Base-by-base conservation (phyloP, 768 basidiomycete species). In the Terana coerulea region DNA sequence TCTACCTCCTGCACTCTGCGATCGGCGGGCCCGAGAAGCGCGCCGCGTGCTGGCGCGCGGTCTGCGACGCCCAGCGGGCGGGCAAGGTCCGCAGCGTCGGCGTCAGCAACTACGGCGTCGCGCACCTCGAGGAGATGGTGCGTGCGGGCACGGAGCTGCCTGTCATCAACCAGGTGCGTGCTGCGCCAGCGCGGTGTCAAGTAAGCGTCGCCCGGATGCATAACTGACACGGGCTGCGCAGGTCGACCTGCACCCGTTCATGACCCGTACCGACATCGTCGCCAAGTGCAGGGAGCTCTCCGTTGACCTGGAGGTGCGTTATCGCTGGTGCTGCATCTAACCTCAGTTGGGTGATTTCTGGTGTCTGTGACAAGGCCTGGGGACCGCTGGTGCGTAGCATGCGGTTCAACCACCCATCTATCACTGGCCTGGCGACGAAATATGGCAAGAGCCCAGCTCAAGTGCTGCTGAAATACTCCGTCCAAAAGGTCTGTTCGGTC, bases 1-100 rank as follows among this genome's bases (percentile, higher is more conserved):
- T 88, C 8, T 90, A 86, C 67, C 76, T 88, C 49, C 75, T 88
- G 28, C 86, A 88, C 58, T 79, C 78, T 14, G 84, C 87, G 5
- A 71, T 83, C 40, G 84, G 84, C 17, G 85, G 85, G 5, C 69
- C 75, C 0, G 54, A 75, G 41, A 75, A 75, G 24, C 72, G 86
- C 17, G 70, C 70, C 28, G 80, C 84, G 24, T 79, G 80, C 56
- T 88, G 87, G 87, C 66, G 72, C 47, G 87, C 83, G 0, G 75
- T 81, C 35, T 76, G 80, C 53, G 81, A 84, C 52, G 83, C 80
- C 8, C 78, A 84, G 62, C 77, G 80, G 55, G 73, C 75, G 49
- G 84, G 86, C 0, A 64, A 75, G 36, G 63, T 86, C 15, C 78
- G 71, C 57, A 81, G 78, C 56, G 78, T 86, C 35, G 85, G 87